Evolutionary conservation across 345 rosid genomes (phyloP).

Genomic region (Raphanus sativus): DNA sequence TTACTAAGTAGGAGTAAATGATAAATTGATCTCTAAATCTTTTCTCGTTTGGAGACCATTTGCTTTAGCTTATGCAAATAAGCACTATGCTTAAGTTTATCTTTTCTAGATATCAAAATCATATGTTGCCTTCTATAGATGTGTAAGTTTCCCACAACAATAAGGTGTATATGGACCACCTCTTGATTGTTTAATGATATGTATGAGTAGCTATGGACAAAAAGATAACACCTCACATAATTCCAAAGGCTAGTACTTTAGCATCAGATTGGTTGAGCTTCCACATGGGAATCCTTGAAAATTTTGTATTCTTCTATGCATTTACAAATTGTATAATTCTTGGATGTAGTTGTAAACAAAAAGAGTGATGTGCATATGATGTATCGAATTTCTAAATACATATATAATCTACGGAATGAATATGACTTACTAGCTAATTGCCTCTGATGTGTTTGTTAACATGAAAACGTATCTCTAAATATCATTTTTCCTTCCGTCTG

Average conservation of each 20-base stretch:
- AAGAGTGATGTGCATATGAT: background rate
- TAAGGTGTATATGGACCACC: slow-evolving; percentile 17
- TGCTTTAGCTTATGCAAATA: background rate
- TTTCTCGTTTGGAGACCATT: background rate
- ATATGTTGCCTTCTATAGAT: slow-evolving; percentile 2
- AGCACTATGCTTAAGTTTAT: background rate
- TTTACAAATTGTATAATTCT: background rate
- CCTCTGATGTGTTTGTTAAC: background rate
- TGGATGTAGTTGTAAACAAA: background rate
- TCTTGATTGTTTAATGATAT: background rate
- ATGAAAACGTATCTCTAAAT: background rate
- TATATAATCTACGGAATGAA: background rate
- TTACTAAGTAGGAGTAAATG: background rate
- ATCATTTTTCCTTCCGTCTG: background rate
- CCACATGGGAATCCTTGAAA: slow-evolving; percentile 26
- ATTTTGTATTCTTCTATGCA: slow-evolving; percentile 8
- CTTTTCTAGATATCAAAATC: background rate
- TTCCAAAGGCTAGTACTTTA: slow-evolving; percentile 30
- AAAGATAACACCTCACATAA: slow-evolving; percentile 17
- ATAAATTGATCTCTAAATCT: background rate
- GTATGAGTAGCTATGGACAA: slow-evolving; percentile 17
- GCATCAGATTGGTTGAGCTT: slow-evolving; percentile 29
- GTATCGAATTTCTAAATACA: background rate
- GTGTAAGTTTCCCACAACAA: background rate
- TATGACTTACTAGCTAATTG: background rate